phyloP scores from a whole-genome alignment of 495 filamentous ascomycete genomes.

The Tuber magnatum region DNA sequence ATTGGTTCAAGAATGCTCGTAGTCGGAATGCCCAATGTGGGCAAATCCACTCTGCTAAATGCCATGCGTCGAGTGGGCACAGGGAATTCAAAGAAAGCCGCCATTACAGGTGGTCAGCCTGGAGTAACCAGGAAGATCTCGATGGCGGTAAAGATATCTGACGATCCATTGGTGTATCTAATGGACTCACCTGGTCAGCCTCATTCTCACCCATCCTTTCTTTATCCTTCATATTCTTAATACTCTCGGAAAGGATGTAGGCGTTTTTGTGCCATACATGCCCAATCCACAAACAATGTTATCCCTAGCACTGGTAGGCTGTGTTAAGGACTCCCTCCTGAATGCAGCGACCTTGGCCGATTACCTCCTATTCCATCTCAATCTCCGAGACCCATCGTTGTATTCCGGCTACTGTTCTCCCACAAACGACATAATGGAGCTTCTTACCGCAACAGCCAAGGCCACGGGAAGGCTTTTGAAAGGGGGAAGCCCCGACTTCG shows the following conservation, averaged over 20 bases:
- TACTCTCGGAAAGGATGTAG: slow-evolving; percentile 34
- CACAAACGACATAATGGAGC: slow-evolving; percentile 70
- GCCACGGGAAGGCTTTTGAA: slow-evolving; percentile 70
- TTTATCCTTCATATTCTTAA: not conserved
- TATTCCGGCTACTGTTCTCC: slow-evolving; percentile 62
- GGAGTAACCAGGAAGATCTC: slow-evolving; percentile 82
- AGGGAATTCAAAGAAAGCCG: slow-evolving; percentile 56
- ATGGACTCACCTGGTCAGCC: slow-evolving; percentile 55
- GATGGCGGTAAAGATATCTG: slow-evolving; percentile 73
- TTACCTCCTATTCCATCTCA: slow-evolving; percentile 80
- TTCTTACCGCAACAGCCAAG: slow-evolving; percentile 60
- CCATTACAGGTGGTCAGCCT: slow-evolving; percentile 74
- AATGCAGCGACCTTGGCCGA: slow-evolving; percentile 69
- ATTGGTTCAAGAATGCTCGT: slow-evolving; percentile 72
- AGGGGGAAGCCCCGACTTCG: slow-evolving; percentile 63
- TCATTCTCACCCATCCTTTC: not conserved
- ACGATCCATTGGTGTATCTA: slow-evolving; percentile 56
- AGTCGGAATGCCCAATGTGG: slow-evolving; percentile 96
- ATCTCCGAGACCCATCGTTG: slow-evolving; percentile 48
- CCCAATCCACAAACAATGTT: slow-evolving; percentile 79
- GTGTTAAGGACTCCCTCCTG: slow-evolving; percentile 82
- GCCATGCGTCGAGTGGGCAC: slow-evolving; percentile 65
- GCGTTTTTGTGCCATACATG: slow-evolving; percentile 91
- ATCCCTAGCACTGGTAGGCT: slow-evolving; percentile 80
- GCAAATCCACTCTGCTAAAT: slow-evolving; percentile 86